These are phyloP conservation scores for Mortierella sp. DNA, from an alignment of 371 early-diverging fungal species.

Conservation along the genomic window DNA sequence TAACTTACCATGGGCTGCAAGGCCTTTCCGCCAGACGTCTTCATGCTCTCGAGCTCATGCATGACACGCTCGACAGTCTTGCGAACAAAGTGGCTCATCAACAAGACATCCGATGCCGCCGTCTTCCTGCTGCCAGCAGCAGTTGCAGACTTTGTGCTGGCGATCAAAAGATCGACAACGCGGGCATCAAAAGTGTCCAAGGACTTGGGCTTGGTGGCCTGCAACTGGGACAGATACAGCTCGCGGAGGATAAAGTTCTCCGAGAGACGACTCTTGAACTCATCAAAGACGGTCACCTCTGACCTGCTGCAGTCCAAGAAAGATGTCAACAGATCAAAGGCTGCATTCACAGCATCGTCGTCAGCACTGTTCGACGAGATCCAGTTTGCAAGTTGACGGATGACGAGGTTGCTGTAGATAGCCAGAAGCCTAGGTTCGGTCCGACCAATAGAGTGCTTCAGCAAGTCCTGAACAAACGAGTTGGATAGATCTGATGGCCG, in stretches of 20 bases:
- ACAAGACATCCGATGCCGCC: neutral
- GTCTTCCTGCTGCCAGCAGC: slow-evolving; percentile 11
- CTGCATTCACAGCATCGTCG: slow-evolving; percentile 15
- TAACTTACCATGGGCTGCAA: slow-evolving; percentile 34
- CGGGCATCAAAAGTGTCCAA: slow-evolving; percentile 22
- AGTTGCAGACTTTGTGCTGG: slow-evolving; percentile 24
- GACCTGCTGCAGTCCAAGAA: slow-evolving; percentile 29
- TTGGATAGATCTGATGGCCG: slow-evolving; percentile 29
- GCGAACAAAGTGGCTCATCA: slow-evolving; percentile 29
- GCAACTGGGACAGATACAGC: slow-evolving; percentile 27
- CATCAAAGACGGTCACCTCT: slow-evolving; percentile 12
- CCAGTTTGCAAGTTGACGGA: slow-evolving; percentile 55
- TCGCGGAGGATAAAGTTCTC: slow-evolving; percentile 36
- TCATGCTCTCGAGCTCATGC: slow-evolving; percentile 42
- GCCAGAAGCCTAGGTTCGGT: slow-evolving; percentile 45
- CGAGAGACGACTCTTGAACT: slow-evolving; percentile 36
- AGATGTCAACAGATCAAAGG: slow-evolving; percentile 56
- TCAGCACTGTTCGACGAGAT: slow-evolving; percentile 16
- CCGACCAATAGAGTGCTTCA: slow-evolving; percentile 44
- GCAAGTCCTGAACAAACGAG: slow-evolving; percentile 27
- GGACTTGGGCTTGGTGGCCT: neutral
- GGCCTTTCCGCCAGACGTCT: slow-evolving; percentile 15
- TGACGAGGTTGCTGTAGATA: slow-evolving; percentile 45
- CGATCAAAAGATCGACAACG: slow-evolving; percentile 36
- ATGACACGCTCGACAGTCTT: slow-evolving; percentile 42